A percentile compares a stretch with the other conserved stretches of the same genome.
Conservation (phyloP, 2,329 filamentous ascomycete genomes). For the Trichoderma sp. region DNA sequence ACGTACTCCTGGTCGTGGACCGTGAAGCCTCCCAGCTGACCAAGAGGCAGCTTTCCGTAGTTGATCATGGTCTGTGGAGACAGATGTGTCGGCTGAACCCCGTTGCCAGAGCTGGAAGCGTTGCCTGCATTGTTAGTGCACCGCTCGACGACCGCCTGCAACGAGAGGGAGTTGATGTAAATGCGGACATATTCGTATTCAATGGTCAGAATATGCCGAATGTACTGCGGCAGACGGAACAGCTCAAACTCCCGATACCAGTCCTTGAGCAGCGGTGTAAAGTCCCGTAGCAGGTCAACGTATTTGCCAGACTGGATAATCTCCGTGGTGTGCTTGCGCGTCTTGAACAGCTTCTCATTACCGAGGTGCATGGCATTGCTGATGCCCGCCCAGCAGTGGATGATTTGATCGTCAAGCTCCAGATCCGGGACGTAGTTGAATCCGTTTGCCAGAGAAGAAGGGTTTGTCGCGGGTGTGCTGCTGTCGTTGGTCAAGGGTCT, state of each 20-base stretch:
- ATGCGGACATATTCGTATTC: conserved; percentile 95
- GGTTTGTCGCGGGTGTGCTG: conserved; percentile 59
- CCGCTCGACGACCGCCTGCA: conserved; percentile 92
- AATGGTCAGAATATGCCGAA: conserved; percentile 77
- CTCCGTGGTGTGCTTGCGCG: conserved; percentile 81
- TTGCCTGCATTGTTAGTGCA: conserved; percentile 72
- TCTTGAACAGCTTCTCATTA: conserved; percentile 85
- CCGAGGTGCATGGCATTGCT: conserved; percentile 89
- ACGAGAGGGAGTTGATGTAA: conserved; percentile 88
- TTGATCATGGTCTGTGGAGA: conserved; percentile 65
- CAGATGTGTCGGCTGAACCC: conserved; percentile 38
- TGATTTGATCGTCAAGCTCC: conserved; percentile 66
- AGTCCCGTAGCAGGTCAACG: conserved; percentile 74
- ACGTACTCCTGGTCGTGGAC: conserved; percentile 70
- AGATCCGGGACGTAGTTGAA: conserved; percentile 67
- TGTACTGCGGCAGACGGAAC: conserved; percentile 65
- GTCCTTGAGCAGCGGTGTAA: conserved; percentile 71
- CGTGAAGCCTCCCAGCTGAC: conserved; percentile 62
- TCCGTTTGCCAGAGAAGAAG: conserved; percentile 53
- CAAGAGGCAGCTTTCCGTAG: conserved; percentile 62
- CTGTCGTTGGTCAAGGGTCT: conserved; percentile 53
- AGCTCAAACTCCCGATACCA: conserved; percentile 83
- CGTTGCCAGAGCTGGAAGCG: conserved; percentile 39
- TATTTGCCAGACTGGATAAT: conserved; percentile 87
- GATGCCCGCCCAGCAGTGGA: conserved; percentile 91